These are phyloP conservation scores for Chaetomium sp. DNA, from an alignment of 2,329 filamentous ascomycete species.

Conservation along the genomic window DNA sequence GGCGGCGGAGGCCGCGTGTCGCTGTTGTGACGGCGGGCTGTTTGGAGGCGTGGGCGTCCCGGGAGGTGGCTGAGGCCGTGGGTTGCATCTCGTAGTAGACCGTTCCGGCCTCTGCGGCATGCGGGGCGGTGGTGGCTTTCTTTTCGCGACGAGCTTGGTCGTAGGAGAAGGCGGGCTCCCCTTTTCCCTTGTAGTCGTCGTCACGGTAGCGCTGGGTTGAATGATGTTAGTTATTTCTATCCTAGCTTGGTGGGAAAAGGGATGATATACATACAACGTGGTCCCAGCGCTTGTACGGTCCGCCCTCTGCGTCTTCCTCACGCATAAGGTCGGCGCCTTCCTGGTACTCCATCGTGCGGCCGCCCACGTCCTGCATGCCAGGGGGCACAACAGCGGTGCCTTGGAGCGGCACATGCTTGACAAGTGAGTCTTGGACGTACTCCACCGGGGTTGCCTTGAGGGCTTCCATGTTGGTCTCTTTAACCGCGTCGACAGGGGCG, in stretches of 20 bases:
- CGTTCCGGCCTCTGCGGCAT: slow-evolving; percentile 14
- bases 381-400: slow-evolving; percentile 72
- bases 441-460: slow-evolving; percentile 74
- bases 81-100: slow-evolving; percentile 49
- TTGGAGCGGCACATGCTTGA: slow-evolving; percentile 70
- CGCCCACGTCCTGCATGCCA: slow-evolving; percentile 60
- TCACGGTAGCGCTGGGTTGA: slow-evolving; percentile 58
- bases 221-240: background rate
- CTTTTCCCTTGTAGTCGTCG: slow-evolving; percentile 76
- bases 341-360: slow-evolving; percentile 67
- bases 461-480: slow-evolving; percentile 66
- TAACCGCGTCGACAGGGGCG: slow-evolving; percentile 72
- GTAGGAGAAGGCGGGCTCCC: slow-evolving; percentile 66
- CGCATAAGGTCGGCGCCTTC: slow-evolving; percentile 85
- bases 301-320: slow-evolving; percentile 59
- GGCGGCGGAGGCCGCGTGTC: background rate
- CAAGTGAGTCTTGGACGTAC: slow-evolving; percentile 67
- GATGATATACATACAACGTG: slow-evolving; percentile 53
- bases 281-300: slow-evolving; percentile 71
- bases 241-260: background rate
- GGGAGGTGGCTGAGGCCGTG: background rate
- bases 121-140: slow-evolving; percentile 29
- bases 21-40: too few species aligned
- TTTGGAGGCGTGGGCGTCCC: background rate
- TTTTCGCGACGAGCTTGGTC: slow-evolving; percentile 61